Conservation (phyloP, 805 yeast genomes). For the Debaryomyces tyrocola region DNA sequence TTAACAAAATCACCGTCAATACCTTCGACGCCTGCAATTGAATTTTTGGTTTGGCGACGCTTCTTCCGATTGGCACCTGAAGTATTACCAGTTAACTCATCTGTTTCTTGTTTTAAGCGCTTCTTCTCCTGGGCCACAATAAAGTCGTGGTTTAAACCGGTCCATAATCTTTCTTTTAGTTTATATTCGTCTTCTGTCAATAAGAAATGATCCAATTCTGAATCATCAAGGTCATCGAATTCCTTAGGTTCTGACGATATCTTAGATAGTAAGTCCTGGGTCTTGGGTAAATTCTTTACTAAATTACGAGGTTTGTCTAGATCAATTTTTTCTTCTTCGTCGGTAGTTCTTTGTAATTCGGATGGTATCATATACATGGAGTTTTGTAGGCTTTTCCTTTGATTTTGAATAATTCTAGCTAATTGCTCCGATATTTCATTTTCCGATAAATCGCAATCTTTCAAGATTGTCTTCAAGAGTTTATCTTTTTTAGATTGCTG, state of each 20-base stretch:
- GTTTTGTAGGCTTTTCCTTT: constrained; percentile 16
- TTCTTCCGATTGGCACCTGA: constrained; percentile 43
- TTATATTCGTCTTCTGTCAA: constrained; percentile 68
- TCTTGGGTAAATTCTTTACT: constrained; percentile 53
- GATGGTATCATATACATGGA: constrained; percentile 22
- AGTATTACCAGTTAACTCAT: constrained; percentile 76
- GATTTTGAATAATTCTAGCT: constrained; percentile 20
- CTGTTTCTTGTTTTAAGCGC: constrained; percentile 81
- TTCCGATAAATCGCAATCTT: constrained; percentile 30
- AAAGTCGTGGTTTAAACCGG: constrained; percentile 83
- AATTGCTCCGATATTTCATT: constrained; percentile 22
- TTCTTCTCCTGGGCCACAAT: constrained; percentile 82
- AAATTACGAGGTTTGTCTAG: constrained; percentile 47
- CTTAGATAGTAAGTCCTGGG: constrained; percentile 50
- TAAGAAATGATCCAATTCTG: constrained; percentile 62
- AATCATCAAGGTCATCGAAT: constrained; percentile 73
- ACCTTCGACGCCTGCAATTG: constrained; percentile 15
- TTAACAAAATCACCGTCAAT: constrained; percentile 19
- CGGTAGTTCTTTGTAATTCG: constrained; percentile 14
- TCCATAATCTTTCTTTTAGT: constrained; percentile 84
- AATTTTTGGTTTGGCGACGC: constrained; percentile 31
- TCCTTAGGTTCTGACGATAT: constrained; percentile 62
- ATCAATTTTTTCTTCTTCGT: constrained; percentile 17
- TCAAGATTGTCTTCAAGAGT: constrained; percentile 27
- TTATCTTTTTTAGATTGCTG: constrained; percentile 12